A percentile compares a stretch with the other conserved stretches of the same genome.
These are phyloP conservation scores for Xylogone sp. DNA, from an alignment of 2,329 filamentous ascomycete species.

Conservation along the genomic window DNA sequence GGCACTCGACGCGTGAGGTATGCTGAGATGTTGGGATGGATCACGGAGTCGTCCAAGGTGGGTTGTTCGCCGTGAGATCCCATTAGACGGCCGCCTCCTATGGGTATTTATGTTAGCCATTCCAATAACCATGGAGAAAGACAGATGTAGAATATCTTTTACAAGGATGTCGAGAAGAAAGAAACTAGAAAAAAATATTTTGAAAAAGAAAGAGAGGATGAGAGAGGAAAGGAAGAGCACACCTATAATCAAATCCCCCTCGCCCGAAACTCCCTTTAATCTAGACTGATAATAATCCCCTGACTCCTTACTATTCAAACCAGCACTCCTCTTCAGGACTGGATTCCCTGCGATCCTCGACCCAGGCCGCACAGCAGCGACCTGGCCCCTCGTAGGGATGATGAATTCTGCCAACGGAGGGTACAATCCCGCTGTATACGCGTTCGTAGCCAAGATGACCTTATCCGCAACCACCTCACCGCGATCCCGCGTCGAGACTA, in stretches of 20 bases:
- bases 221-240: not conserved
- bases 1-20: slow-evolving; percentile 22
- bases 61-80: slow-evolving; percentile 13
- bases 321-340: slow-evolving; percentile 15
- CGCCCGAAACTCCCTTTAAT: slow-evolving; percentile 19
- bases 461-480: slow-evolving; percentile 36
- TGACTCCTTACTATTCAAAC: slow-evolving; percentile 20
- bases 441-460: slow-evolving; percentile 50
- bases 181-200: too few species aligned
- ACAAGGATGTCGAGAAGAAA: too few species aligned
- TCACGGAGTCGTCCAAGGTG: slow-evolving; percentile 24
- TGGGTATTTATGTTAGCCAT: slow-evolving; percentile 11
- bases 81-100: slow-evolving; percentile 16
- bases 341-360: slow-evolving; percentile 18
- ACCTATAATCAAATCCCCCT: slow-evolving; percentile 29
- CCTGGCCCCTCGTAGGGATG: slow-evolving; percentile 44
- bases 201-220: not conserved
- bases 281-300: slow-evolving; percentile 34
- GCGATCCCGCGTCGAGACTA: slow-evolving; percentile 27
- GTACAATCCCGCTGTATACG: slow-evolving; percentile 42
- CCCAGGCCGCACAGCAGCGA: slow-evolving; percentile 36
- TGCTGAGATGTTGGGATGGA: slow-evolving; percentile 18
- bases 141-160: too few species aligned
- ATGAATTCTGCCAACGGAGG: slow-evolving; percentile 37
- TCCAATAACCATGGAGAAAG: too few species aligned